Evolutionary conservation across 106 monocot species (phyloP).

Genomic region (Acorus gramineus): DNA sequence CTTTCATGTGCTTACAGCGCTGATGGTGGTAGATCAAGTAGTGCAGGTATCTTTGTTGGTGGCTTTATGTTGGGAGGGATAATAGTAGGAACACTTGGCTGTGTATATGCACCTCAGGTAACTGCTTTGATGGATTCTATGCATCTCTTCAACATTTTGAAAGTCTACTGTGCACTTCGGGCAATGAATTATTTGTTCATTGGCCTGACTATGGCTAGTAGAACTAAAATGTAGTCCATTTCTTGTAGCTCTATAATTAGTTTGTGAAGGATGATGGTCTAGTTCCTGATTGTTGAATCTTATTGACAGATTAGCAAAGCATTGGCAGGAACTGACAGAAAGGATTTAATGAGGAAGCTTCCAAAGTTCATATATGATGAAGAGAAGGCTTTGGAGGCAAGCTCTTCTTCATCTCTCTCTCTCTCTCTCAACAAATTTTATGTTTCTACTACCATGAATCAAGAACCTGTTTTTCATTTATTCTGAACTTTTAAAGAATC

Average conservation of each 20-base stretch:
- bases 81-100: conserved; percentile 69
- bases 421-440: neutral
- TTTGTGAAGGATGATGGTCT: neutral
- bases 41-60: conserved; percentile 47
- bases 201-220: no score
- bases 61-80: conserved; percentile 74
- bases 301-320: conserved; percentile 61
- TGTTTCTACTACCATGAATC: neutral
- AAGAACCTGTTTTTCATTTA: no score
- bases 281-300: neutral
- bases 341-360: conserved; percentile 69
- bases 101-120: conserved; percentile 88
- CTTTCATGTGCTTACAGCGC: conserved; percentile 1
- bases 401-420: neutral
- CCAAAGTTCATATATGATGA: conserved; percentile 89
- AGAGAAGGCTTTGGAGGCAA: conserved; percentile 82
- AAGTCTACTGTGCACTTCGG: no score
- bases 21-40: conserved; percentile 32
- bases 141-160: neutral
- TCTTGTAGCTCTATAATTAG: no score
- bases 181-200: no score
- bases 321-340: conserved; percentile 55
- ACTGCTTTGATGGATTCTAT: neutral
- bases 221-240: no score
- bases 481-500: no score